Evolutionary conservation across 306 rosid species (phyloP), one percentile per base, ranked within the genome.

Genomic region (Astragalus membranaceus): DNA sequence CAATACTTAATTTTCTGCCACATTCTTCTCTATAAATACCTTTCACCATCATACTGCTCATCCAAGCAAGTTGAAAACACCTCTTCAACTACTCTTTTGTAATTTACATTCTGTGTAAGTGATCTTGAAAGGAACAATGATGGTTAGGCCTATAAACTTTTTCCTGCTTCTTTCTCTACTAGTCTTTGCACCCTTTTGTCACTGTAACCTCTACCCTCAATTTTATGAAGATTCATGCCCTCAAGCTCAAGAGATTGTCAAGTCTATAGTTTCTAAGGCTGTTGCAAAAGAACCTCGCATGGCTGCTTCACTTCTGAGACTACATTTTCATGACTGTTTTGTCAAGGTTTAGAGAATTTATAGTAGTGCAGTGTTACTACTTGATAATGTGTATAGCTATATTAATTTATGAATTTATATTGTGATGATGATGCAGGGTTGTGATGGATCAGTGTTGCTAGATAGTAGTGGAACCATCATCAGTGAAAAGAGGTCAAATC

Each of bases 241-340:
- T 0, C 65, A 15, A 73, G 95, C 89, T 62, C 78, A 71, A 52
- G 85, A 82, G 63, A 94, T 91, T 70, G 96, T 91, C 7, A 78
- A 83, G 58, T 86, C 96, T 13, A 47, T 91, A 9, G 82, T 94
- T 74, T 75, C 89, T 32, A 89, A 86, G 77, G 96, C 96, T 17
- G 81, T 86, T 7, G 87, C 85, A 1, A 84, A 79, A 36, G 99
- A 94, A 7, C 75, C 91, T 10, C 96, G 97, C 47, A 88, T 83
- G 85, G 92, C 97, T 47, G 99, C 99, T 82, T 94, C 99, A 0
- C 63, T 94, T 67, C 78, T 94, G 56, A 78, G 97, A 67, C 87
- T 94, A 37, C 96, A 88, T 64, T 94, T 94, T 61, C 99, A 94
- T 67, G 99, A 94, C 46, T 94, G 99, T 49, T 94, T 94, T 79